Percentiles rank a stretch among this genome's conserved stretches.
Evolutionary conservation across 805 yeast genomes (phyloP).

Genomic region (Kuraishia capsulata): DNA sequence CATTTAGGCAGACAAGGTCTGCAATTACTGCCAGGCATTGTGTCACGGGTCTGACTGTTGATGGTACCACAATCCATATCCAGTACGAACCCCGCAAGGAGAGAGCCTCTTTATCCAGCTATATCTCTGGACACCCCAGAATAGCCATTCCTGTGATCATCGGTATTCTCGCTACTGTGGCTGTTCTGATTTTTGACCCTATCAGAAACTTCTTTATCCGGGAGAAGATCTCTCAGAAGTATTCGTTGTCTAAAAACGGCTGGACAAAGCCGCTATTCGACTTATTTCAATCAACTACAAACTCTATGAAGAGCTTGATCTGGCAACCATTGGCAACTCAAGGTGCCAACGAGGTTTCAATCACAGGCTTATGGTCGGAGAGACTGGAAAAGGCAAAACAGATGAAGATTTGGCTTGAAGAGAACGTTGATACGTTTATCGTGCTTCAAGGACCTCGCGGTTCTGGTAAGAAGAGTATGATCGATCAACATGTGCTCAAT

Average conservation of each 20-base stretch:
- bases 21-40: slow-evolving; percentile 89
- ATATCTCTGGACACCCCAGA: slow-evolving; percentile 67
- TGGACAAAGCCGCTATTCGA: slow-evolving; percentile 26
- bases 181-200: slow-evolving; percentile 88
- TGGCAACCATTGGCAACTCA: slow-evolving; percentile 5
- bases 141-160: slow-evolving; percentile 73
- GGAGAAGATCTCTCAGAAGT: slow-evolving; percentile 58
- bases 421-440: slow-evolving; percentile 84
- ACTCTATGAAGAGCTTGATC: slow-evolving; percentile 14
- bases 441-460: slow-evolving; percentile 91
- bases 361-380: slow-evolving; percentile 51
- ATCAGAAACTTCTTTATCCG: slow-evolving; percentile 74
- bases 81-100: slow-evolving; percentile 59
- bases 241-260: slow-evolving; percentile 35
- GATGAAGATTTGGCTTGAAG: slow-evolving; percentile 70
- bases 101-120: slow-evolving; percentile 32
- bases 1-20: slow-evolving; percentile 47
- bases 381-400: slow-evolving; percentile 60
- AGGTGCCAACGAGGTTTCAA: slow-evolving; percentile 7
- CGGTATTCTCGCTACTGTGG: slow-evolving; percentile 71
- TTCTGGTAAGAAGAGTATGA: slow-evolving; percentile 82
- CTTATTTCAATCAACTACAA: slow-evolving; percentile 16
- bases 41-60: slow-evolving; percentile 66
- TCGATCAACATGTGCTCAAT: slow-evolving; percentile 55
- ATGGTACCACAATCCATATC: slow-evolving; percentile 61